Base-by-base conservation (phyloP, 306 rosid species). In the Lathyrus sativus region DNA sequence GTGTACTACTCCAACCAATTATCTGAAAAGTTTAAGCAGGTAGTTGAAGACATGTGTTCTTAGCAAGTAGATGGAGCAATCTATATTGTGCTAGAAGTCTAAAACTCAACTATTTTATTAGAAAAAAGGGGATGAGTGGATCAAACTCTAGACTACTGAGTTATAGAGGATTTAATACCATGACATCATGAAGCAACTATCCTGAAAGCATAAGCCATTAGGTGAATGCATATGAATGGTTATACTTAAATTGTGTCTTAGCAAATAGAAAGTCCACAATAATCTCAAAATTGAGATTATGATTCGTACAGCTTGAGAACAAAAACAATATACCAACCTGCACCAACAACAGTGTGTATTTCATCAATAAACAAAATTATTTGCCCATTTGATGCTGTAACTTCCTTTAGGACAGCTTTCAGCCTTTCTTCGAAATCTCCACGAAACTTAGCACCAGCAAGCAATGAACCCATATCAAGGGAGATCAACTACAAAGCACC, bases 311-410 rank as follows among this genome's bases (percentile, higher is more conserved):
- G 65, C 29, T n/a, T 9, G 44, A 49, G 64, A 43, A 33, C 37
- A 78, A 28, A 26, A 19, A 44, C 11, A 65, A 28, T 22, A 54
- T 65, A 83, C 87, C 53, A 60, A 95, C 99, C 99, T 87, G 99
- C 97, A 72, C 99, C 97, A 35, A 90, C 99, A 72, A 95, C 96
- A 24, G 99, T 90, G 76, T 95, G 99, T 75, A 95, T 95, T 87
- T 90, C 99, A 76, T 95, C 99, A 68, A 95, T 95, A 75, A 95
- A 95, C 70, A 95, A 81, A 75, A 95, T 82, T 77, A 95, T 87
- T 76, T 88, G 96, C 72, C 99, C 96, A 69, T 90, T 95, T 69
- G 96, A 95, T 67, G 97, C 71, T 13, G 95, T 85, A 60, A 95
- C 99, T 84, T 90, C 97, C 86, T 90, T 93, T 37, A 93, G 81